Conservation (phyloP, 257 asterid species). For the Solanum ahanhuiri region DNA sequence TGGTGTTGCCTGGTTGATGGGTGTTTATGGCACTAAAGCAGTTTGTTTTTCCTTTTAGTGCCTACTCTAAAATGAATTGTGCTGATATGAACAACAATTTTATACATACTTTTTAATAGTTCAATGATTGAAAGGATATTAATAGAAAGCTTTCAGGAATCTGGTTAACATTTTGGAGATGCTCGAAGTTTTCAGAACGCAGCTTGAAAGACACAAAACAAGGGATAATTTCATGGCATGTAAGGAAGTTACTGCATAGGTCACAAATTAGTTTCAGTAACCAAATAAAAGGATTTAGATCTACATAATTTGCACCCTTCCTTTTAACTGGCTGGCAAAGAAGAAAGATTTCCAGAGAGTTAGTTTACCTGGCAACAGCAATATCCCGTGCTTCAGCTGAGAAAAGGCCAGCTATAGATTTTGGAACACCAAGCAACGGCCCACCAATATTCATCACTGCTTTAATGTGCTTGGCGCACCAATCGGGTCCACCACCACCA, state of each 20-base stretch:
- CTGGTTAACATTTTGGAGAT: background rate
- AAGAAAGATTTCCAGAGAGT: background rate
- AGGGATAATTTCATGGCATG: background rate
- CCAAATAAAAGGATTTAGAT: background rate
- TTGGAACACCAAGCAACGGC: constrained; percentile 71
- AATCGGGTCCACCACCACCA: constrained; percentile 87
- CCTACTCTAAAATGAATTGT: background rate
- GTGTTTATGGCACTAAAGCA: background rate
- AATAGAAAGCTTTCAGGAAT: background rate
- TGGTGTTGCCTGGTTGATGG: background rate
- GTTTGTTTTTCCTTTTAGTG: background rate
- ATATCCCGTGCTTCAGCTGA: constrained; percentile 75
- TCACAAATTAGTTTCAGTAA: background rate
- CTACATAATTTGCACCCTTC: background rate
- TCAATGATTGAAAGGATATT: background rate
- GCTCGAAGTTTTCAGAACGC: background rate
- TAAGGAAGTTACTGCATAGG: background rate
- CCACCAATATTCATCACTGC: constrained; percentile 92
- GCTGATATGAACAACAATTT: background rate
- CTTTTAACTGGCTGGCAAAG: background rate
- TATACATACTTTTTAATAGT: background rate
- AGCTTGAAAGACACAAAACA: background rate
- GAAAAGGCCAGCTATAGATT: constrained; percentile 74
- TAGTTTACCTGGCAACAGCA: constrained; percentile 60
- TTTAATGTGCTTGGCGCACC: constrained; percentile 86